Base-by-base conservation (phyloP, 805 yeast species). In the Hermanozyma aechmeae region DNA sequence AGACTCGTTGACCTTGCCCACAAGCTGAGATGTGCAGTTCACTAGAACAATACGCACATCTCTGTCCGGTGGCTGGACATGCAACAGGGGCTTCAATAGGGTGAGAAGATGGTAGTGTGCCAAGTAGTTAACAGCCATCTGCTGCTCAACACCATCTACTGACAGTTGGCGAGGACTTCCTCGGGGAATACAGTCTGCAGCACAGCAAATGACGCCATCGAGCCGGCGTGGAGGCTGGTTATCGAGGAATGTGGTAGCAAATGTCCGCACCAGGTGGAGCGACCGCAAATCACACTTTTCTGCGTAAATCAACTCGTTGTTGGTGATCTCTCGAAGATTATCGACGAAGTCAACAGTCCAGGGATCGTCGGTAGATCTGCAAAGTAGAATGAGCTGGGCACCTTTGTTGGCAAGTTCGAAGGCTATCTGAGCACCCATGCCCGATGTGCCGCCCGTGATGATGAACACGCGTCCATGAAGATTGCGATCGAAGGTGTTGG, bases 201-300 rank as follows among this genome's bases (percentile, higher is more conserved):
- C 96, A 56, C 86, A 76, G 46, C 95, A 82, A 2, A 92, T 54
- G 16, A 92, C 71, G 32, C 94, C 94, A 54, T 92, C 99, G 25
- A 92, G 61, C 31, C 99, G 58, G 44, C 99, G 68, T 8, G 96
- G 92, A 3, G 96, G 94, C 18, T 76, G 61, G 46, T 82, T 86
- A 51, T 92, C 94, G 34, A 92, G 65, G 97, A 97, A 92, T 35
- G 68, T 76, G 2, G 97, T 87, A 16, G 96, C 96, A 61, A 92
- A 92, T 48, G 76, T 76, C 43, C 99, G 68, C 9, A 92, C 69
- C 3, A 86, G 76, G 47, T 76, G 61, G 32, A 92, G 59, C 31
- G 83, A 76, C 12, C 73, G 60, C 33, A 92, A 62, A 50, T 92
- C 93, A 52, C 94, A 85, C 42, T 77, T 71, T 48, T 92, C 99